Evolutionary conservation across 1,284 basidiomycete species (phyloP).

Genomic region (Leccinum pallidistipes): DNA sequence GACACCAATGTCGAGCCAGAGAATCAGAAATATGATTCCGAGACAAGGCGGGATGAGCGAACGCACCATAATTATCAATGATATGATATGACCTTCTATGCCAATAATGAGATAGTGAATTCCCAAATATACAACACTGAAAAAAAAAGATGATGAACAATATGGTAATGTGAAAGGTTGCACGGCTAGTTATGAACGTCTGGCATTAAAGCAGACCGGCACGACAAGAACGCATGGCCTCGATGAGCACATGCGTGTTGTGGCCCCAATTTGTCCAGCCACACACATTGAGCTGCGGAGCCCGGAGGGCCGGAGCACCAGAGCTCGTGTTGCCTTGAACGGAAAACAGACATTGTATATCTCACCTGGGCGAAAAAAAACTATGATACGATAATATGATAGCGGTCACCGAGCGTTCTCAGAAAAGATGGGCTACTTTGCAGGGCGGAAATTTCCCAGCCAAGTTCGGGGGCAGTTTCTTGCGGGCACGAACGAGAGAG

Average conservation of each 20-base stretch:
- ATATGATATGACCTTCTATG: not conserved
- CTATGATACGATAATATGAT: not conserved
- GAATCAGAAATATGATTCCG: not conserved
- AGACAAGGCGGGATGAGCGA: not conserved
- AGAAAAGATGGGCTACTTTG: conserved; percentile 7
- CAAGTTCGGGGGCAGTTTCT: not conserved
- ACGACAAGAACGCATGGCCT: not conserved
- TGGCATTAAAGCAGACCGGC: not conserved
- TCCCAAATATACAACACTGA: not conserved
- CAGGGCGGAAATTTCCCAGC: not conserved
- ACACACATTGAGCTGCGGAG: not conserved
- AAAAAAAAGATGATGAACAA: not conserved
- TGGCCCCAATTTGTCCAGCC: not conserved
- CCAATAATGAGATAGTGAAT: not conserved
- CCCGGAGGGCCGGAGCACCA: not conserved
- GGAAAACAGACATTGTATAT: not conserved
- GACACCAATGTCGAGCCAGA: not conserved
- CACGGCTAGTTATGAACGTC: not conserved
- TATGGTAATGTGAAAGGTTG: not conserved
- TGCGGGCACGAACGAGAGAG: not conserved
- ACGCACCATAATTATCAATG: conserved; percentile 6
- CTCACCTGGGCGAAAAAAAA: conserved; percentile 17
- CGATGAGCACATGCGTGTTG: not conserved
- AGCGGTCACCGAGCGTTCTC: not conserved
- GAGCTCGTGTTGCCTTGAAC: not conserved